Evolutionary conservation across 2,329 filamentous ascomycete genomes (phyloP).

Genomic region (Alternaria hordeiaustralica): DNA sequence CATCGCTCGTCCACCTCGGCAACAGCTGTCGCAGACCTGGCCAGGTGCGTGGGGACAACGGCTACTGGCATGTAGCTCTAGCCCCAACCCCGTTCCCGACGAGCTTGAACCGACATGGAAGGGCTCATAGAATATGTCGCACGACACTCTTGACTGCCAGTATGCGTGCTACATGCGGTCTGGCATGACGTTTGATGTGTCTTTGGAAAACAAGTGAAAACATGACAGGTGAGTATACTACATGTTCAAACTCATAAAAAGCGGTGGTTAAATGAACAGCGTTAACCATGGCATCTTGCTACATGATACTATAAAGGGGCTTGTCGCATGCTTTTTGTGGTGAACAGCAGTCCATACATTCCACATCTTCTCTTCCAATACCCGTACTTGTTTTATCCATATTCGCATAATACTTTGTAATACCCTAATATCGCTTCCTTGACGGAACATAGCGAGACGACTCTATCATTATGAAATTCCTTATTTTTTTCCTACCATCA

Average conservation of each 20-base stretch:
- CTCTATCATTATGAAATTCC: conserved; percentile 21
- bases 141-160: conserved; percentile 3
- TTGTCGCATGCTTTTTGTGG: neutral
- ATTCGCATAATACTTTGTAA: neutral
- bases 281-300: neutral
- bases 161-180: conserved; percentile 9
- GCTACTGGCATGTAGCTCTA: conserved; percentile 18
- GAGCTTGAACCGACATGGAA: conserved; percentile 11
- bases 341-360: neutral
- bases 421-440: neutral
- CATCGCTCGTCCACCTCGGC: conserved; percentile 2
- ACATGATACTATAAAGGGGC: neutral
- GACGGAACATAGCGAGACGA: neutral
- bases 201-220: conserved; percentile 14
- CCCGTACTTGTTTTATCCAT: neutral
- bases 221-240: conserved; percentile 12
- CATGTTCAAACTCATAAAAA: neutral
- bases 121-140: neutral
- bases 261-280: neutral
- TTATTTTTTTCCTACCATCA: conserved; percentile 16
- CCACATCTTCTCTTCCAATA: neutral
- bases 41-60: conserved; percentile 4
- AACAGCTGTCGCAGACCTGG: neutral
- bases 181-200: conserved; percentile 23
- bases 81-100: conserved; percentile 4